Percentiles rank a stretch among this genome's conserved stretches.
These are phyloP conservation scores for Backusella tarrabulga DNA, from an alignment of 192 early-diverging fungal species.

Conservation along the genomic window DNA sequence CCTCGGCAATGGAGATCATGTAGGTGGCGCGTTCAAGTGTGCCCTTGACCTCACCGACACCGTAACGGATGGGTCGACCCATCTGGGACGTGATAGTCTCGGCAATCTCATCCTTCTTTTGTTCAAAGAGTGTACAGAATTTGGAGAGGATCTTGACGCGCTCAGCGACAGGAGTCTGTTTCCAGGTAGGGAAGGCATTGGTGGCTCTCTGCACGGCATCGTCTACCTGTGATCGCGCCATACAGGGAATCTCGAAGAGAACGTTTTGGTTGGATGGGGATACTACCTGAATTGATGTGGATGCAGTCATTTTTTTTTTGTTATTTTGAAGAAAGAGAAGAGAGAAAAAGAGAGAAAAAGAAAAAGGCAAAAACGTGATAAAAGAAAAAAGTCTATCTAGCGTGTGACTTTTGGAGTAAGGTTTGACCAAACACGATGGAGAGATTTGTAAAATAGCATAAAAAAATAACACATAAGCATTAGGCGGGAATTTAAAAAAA, in stretches of 20 bases:
- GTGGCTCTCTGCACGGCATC: constrained; percentile 40
- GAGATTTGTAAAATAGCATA: neutral
- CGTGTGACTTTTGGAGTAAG: neutral
- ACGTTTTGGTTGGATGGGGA: constrained; percentile 28
- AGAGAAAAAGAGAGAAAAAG: neutral
- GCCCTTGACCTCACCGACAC: constrained; percentile 68
- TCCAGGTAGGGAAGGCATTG: constrained; percentile 55
- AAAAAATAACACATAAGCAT: neutral
- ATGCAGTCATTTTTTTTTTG: constrained; percentile 1
- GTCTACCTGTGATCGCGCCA: constrained; percentile 33
- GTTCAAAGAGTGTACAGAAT: constrained; percentile 56
- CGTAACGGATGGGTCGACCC: constrained; percentile 67
- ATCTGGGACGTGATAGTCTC: constrained; percentile 62
- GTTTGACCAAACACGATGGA: neutral
- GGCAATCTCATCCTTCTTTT: constrained; percentile 54
- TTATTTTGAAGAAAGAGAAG: neutral
- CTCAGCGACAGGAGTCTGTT: constrained; percentile 45
- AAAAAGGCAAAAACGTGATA: neutral
- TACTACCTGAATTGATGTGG: constrained; percentile 23
- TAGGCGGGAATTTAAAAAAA: too few species aligned
- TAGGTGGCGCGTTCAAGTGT: constrained; percentile 65
- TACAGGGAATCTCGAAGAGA: constrained; percentile 18
- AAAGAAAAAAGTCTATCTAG: neutral
- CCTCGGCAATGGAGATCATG: constrained; percentile 66
- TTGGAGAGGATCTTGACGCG: constrained; percentile 50